Conservation (phyloP, 1,139 yeast species). For the Pichia sp. region DNA sequence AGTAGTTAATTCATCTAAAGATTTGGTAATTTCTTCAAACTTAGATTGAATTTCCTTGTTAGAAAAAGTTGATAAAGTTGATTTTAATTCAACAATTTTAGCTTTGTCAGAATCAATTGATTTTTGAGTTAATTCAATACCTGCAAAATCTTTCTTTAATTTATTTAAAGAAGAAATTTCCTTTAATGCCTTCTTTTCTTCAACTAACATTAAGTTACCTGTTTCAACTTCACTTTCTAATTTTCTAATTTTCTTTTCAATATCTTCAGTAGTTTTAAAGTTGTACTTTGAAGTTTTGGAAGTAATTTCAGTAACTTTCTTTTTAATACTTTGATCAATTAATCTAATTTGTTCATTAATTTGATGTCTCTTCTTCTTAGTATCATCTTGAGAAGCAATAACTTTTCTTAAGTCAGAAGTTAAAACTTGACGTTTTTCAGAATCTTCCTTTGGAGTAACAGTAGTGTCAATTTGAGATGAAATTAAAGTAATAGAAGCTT, state of each 20-base stretch:
- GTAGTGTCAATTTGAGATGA: conserved; percentile 40
- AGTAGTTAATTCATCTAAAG: conserved; percentile 54
- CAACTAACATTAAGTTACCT: conserved; percentile 82
- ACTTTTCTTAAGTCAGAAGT: conserved; percentile 60
- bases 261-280: conserved; percentile 71
- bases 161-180: conserved; percentile 84
- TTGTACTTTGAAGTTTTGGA: conserved; percentile 61
- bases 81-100: conserved; percentile 71
- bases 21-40: conserved; percentile 57
- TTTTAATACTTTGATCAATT: conserved; percentile 67
- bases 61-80: conserved; percentile 54
- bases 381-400: conserved; percentile 60
- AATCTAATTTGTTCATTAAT: conserved; percentile 68
- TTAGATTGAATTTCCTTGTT: conserved; percentile 47
- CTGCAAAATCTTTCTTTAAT: conserved; percentile 71
- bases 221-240: conserved; percentile 73
- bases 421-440: conserved; percentile 58
- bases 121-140: conserved; percentile 68
- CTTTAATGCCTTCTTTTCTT: conserved; percentile 79
- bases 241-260: conserved; percentile 63
- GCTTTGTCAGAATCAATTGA: conserved; percentile 75
- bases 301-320: conserved; percentile 71
- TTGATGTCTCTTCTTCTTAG: conserved; percentile 63
- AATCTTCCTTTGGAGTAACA: conserved; percentile 38
- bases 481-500: conserved; percentile 40